Percentiles rank a stretch among this genome's conserved stretches.
These are phyloP conservation scores for Aspergillus bertholletiae DNA, from an alignment of 495 filamentous ascomycete genomes.

Conservation along the genomic window DNA sequence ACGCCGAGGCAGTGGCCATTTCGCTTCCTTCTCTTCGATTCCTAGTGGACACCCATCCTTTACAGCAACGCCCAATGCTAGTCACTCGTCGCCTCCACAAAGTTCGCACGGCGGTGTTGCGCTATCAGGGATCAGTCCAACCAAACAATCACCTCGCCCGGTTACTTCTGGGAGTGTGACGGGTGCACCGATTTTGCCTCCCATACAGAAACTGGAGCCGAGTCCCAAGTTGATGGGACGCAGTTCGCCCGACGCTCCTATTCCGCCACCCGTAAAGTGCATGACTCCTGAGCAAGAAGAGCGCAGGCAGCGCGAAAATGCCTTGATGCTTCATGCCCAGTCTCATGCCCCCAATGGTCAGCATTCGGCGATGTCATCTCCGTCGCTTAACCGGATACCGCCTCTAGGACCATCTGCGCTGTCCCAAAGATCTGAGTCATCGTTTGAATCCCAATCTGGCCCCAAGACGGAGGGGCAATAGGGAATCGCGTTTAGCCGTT, in stretches of 20 bases:
- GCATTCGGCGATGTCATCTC: slow-evolving; percentile 29
- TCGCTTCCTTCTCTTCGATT: slow-evolving; percentile 32
- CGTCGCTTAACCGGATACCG: slow-evolving; percentile 38
- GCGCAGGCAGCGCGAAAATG: slow-evolving; percentile 40
- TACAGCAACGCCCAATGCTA: slow-evolving; percentile 29
- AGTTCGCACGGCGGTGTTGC: slow-evolving; percentile 52
- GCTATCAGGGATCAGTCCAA: slow-evolving; percentile 68
- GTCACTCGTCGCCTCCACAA: slow-evolving; percentile 41
- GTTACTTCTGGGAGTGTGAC: slow-evolving; percentile 43
- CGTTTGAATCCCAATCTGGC: slow-evolving; percentile 3
- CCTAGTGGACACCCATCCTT: slow-evolving; percentile 21
- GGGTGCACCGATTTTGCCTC: slow-evolving; percentile 45
- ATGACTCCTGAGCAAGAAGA: slow-evolving; percentile 49
- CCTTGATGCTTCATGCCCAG: slow-evolving; percentile 25
- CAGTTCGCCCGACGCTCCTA: slow-evolving; percentile 45
- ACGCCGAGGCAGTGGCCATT: slow-evolving; percentile 26
- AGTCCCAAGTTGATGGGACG: slow-evolving; percentile 48
- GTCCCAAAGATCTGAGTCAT: slow-evolving; percentile 22
- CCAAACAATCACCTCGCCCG: slow-evolving; percentile 62
- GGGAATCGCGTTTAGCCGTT: not conserved
- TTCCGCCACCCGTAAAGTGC: slow-evolving; percentile 43
- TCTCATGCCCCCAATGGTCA: slow-evolving; percentile 24
- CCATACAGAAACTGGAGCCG: slow-evolving; percentile 46
- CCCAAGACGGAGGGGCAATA: slow-evolving; percentile 1
- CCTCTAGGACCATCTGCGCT: slow-evolving; percentile 30